phyloP scores from a whole-genome alignment of 306 rosid genomes.

The Biancaea sappan region DNA sequence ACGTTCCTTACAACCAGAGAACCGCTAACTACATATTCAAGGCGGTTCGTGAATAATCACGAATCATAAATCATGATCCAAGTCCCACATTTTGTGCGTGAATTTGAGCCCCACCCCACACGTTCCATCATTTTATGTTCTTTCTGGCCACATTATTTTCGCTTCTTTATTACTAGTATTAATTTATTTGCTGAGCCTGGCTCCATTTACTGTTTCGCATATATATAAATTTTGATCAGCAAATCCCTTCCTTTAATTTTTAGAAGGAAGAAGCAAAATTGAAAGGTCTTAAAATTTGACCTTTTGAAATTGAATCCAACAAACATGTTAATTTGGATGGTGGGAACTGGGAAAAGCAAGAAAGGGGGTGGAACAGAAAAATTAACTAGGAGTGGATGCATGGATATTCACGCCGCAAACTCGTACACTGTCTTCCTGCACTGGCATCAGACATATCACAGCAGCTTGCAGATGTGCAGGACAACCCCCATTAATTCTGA shows the following conservation, averaged over 20 bases:
- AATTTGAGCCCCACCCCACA: neutral
- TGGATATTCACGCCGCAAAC: constrained; percentile 43
- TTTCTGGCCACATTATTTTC: neutral
- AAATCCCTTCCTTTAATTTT: constrained; percentile 11
- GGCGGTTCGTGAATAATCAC: neutral
- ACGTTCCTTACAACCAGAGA: neutral
- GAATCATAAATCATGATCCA: neutral
- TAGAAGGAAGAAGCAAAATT: neutral
- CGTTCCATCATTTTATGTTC: neutral
- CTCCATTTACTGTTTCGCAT: constrained; percentile 17
- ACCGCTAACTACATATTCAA: neutral
- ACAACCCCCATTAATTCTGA: too few species aligned
- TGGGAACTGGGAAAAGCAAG: constrained; percentile 42
- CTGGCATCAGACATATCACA: constrained; percentile 37
- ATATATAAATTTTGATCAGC: constrained; percentile 26
- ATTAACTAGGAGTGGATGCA: constrained; percentile 39
- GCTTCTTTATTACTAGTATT: neutral
- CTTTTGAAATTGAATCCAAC: constrained; percentile 9
- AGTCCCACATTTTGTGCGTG: neutral
- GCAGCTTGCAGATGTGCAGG: constrained; percentile 43
- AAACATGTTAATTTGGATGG: constrained; percentile 34
- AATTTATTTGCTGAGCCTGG: too few species aligned
- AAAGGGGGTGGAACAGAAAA: constrained; percentile 34
- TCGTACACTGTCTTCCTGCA: constrained; percentile 41
- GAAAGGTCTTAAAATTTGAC: neutral